Base-by-base conservation (phyloP, 805 yeast species). In the Teunomyces atbi region DNA sequence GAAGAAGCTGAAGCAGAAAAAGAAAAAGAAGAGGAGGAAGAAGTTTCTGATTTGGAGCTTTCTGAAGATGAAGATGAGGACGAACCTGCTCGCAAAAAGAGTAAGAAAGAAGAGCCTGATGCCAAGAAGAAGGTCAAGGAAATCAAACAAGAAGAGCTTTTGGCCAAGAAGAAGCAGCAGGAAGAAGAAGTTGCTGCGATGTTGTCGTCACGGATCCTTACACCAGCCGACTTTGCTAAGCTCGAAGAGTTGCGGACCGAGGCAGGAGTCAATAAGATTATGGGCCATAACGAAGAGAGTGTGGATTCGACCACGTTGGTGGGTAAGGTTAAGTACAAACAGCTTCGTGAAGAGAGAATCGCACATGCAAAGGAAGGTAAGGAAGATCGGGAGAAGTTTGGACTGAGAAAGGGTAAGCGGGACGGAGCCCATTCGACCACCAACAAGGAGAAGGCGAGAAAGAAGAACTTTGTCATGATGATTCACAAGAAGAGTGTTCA, bases 401-500 rank as follows among this genome's bases (percentile, higher is more conserved):
- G 97, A 20, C 86, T 96, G 15, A 81, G 84, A 64, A 87, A 82
- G 72, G 96, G 96, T 60, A 84, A 84, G 68, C 73, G 83, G 61
- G 81, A 81, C 50, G 85, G 82, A 19, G 78, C 78, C 45, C 97
- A 86, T 63, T 88, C 96, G 23, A 91, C 98, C 8, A 94, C 99
- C 2, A 94, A 94, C 67, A 83, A 82, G 69, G 97, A 95, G 70
- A 94, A 94, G 81, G 95, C 90, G 19, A 81, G 98, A 68, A 89
- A 89, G 89, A 94, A 94, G 96, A 94, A 94, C 71, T 94, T 90
- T 63, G 92, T 94, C 64, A 94, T 94, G 99, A 88, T 88, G 92
- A 88, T 94, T 57, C 99, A 94, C 69, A 94, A 92, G 73, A 82
- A 82, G 59, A 83, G 88, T 42, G 98, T 94, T 33, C 96, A 88